Conservation (phyloP, 345 rosid genomes). For the Dimocarpus longan region DNA sequence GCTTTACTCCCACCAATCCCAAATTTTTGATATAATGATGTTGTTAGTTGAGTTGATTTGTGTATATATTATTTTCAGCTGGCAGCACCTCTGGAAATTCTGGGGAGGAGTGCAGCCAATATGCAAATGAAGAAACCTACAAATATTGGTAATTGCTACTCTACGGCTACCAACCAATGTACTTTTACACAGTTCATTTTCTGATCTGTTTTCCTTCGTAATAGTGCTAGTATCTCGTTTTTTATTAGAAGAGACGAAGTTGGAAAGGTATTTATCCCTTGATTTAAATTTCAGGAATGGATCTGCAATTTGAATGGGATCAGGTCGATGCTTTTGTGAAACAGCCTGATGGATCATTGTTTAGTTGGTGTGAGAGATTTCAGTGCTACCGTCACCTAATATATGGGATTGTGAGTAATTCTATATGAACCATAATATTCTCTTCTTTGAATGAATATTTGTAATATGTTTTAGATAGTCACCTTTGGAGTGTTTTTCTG, state of each 20-base stretch:
- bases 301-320: conserved; percentile 86
- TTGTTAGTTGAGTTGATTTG: conserved; percentile 18
- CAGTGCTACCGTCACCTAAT: conserved; percentile 69
- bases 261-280: neutral
- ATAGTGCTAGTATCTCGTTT: neutral
- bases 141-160: conserved; percentile 54
- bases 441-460: neutral
- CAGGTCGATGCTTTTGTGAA: conserved; percentile 69
- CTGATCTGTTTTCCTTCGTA: neutral
- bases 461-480: neutral
- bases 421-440: neutral
- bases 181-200: neutral
- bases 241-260: neutral
- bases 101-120: conserved; percentile 76
- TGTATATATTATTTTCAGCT: conserved; percentile 52
- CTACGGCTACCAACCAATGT: conserved; percentile 5
- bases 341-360: conserved; percentile 82
- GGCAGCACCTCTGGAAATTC: conserved; percentile 63
- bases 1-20: neutral
- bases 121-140: conserved; percentile 82
- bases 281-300: conserved; percentile 65
- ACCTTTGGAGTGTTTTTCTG: neutral
- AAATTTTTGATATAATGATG: neutral
- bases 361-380: conserved; percentile 93
- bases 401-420: conserved; percentile 63